Evolutionary conservation across 108 stramenopile species (phyloP).

Genomic region (Mayamaea pseudoterrestris): DNA sequence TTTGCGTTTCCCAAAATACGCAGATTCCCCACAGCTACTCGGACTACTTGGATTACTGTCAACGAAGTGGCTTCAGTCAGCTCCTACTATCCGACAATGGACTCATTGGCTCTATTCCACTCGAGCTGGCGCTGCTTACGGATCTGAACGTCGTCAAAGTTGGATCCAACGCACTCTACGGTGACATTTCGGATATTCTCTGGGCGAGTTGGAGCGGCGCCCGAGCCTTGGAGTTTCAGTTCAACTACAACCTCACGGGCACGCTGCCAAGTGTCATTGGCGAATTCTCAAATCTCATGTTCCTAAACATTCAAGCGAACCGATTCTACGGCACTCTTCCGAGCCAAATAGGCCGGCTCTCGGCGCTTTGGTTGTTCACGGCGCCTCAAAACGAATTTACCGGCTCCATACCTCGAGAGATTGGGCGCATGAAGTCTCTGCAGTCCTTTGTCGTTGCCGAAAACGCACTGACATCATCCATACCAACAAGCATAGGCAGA

Average conservation of each 20-base stretch:
- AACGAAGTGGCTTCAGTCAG: not conserved
- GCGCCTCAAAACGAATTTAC: slow-evolving; percentile 13
- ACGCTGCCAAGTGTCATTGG: slow-evolving; percentile 2
- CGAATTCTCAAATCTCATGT: slow-evolving; percentile 14
- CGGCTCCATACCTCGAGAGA: slow-evolving; percentile 36
- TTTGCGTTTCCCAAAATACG: too few relatives aligned
- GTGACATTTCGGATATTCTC: not conserved
- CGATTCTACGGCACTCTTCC: slow-evolving; percentile 8
- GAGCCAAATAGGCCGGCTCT: not conserved
- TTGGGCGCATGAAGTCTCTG: slow-evolving; percentile 24
- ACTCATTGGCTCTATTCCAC: not conserved
- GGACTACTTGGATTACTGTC: not conserved
- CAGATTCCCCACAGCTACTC: not conserved
- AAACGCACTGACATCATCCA: not conserved
- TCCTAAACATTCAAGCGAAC: slow-evolving; percentile 12
- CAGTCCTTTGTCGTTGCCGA: slow-evolving; percentile 4
- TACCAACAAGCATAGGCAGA: slow-evolving; percentile 9
- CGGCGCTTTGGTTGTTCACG: not conserved
- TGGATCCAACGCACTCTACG: too few relatives aligned
- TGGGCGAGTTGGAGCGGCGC: too few relatives aligned
- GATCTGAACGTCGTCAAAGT: not conserved
- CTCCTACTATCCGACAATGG: not conserved
- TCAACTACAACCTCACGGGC: too few relatives aligned
- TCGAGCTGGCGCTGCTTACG: not conserved
- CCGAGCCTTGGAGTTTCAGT: too few relatives aligned